Base-by-base conservation (phyloP, 2,329 filamentous ascomycete species). In the Epichloe scottii region DNA sequence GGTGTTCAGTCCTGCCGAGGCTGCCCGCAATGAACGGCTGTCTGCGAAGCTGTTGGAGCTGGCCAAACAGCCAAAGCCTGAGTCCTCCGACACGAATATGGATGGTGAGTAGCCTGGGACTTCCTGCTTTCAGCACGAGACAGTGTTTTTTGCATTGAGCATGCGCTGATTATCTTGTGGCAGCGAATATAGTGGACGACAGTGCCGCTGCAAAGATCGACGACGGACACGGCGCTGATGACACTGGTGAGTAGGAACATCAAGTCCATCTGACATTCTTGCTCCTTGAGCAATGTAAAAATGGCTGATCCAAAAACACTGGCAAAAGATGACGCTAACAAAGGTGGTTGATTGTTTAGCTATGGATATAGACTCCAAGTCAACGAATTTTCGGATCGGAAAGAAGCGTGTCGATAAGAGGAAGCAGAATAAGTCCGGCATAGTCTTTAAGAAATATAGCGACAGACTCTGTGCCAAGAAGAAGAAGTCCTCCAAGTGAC, bases 11-110 rank as follows among this genome's bases (percentile, higher is more conserved):
- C 91, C 91, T 15, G 82, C 83, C 51, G 88, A 91, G 66, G 73
- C 77, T 60, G 89, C 86, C 44, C 81, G 91, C 59, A 84, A 83
- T 49, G 84, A 90, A 68, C 84, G 91, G 58, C 79, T 96, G 37
- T 89, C 88, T 39, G 85, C 87, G 54, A 95, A 93, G 70, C 75
- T 96, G 54, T 75, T 90, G 62, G 89, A 90, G 65, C 67, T 95
- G 59, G 86, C 85, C 45, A 76, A 83, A 52, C 82, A 89, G 63
- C 83, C 87, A 54, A 89, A 86, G 66, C 82, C 86, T n/a, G 66
- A 70, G 57, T 64, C 70, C 51, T 66, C 68, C 49, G 71, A 79
- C 56, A 68, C 75, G 57, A 71, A 71, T 51, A 76, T 79, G 65
- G 69, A 73, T 48, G 64, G 63, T 58, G 62, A 68, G 58, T 51